Evolutionary conservation across 31 red algal species (phyloP).

Genomic region (Asparagopsis taxiformis): DNA sequence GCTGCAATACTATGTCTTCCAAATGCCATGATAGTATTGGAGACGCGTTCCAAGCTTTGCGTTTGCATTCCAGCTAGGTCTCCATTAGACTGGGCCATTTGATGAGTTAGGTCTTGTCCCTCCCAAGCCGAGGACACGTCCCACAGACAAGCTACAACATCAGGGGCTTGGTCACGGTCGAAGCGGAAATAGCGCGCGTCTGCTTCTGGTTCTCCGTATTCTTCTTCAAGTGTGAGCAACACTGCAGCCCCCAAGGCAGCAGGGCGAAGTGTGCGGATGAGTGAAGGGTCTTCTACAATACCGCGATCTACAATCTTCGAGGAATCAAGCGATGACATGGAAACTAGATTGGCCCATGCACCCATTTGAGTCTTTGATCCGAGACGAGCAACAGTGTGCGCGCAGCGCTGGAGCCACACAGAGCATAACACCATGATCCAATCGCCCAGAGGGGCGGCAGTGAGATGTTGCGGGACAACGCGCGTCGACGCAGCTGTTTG

Average conservation of each 20-base stretch:
- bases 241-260: constrained; percentile 36
- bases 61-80: not conserved
- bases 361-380: constrained; percentile 9
- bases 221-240: constrained; percentile 50
- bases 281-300: constrained; percentile 29
- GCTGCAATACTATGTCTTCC: constrained; percentile 36
- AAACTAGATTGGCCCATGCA: not conserved
- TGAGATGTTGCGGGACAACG: constrained; percentile 17
- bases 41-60: constrained; percentile 21
- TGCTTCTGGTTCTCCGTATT: constrained; percentile 61
- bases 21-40: constrained; percentile 29
- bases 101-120: not conserved
- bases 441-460: constrained; percentile 68
- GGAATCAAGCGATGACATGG: constrained; percentile 1
- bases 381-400: constrained; percentile 15
- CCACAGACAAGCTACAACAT: constrained; percentile 69
- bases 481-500: constrained; percentile 7
- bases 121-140: constrained; percentile 68
- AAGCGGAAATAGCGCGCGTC: constrained; percentile 67
- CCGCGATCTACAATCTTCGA: constrained; percentile 1
- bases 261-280: constrained; percentile 37
- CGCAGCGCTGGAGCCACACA: constrained; percentile 69
- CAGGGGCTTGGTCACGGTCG: constrained; percentile 16
- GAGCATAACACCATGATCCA: constrained; percentile 68
- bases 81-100: constrained; percentile 2